phyloP scores from a whole-genome alignment of 139 green algal species.

The Micromonas pusilla region DNA sequence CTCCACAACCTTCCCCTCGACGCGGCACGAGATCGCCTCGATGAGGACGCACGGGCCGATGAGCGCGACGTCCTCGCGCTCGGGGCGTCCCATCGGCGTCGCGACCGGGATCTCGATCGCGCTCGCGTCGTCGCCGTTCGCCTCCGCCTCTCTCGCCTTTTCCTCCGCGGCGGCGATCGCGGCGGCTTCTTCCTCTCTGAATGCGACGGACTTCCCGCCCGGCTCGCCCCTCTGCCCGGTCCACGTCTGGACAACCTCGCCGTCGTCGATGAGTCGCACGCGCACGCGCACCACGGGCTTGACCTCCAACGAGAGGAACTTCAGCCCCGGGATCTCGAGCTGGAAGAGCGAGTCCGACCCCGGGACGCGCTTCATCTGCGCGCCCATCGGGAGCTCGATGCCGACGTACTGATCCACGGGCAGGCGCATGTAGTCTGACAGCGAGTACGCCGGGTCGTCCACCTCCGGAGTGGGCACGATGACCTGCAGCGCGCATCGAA shows the following conservation, averaged over 20 bases:
- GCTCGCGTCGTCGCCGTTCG: background rate
- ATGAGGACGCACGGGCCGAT: slow-evolving; percentile 17
- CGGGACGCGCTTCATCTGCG: slow-evolving; percentile 2
- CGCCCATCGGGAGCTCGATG: slow-evolving; percentile 11
- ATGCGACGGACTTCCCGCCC: background rate
- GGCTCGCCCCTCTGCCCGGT: background rate
- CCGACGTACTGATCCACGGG: slow-evolving; percentile 20
- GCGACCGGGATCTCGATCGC: too few relatives aligned
- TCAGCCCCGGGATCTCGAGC: slow-evolving; percentile 14
- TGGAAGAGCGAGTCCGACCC: background rate
- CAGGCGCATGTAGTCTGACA: slow-evolving; percentile 12
- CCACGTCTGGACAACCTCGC: background rate
- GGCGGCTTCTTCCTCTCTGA: background rate
- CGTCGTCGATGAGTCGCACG: background rate
- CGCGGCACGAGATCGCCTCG: background rate
- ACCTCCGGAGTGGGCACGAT: background rate
- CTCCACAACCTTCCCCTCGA: slow-evolving; percentile 15
- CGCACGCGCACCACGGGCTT: slow-evolving; percentile 3
- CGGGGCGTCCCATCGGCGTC: background rate
- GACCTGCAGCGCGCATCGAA: background rate
- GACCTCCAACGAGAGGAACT: slow-evolving; percentile 19
- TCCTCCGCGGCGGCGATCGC: background rate
- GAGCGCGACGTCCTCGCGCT: background rate
- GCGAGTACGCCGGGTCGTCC: background rate
- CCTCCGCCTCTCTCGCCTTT: background rate